A percentile compares a stretch with the other conserved stretches of the same genome.
Evolutionary conservation across 768 basidiomycete species (phyloP).

Genomic region (Suillus hirtellus): DNA sequence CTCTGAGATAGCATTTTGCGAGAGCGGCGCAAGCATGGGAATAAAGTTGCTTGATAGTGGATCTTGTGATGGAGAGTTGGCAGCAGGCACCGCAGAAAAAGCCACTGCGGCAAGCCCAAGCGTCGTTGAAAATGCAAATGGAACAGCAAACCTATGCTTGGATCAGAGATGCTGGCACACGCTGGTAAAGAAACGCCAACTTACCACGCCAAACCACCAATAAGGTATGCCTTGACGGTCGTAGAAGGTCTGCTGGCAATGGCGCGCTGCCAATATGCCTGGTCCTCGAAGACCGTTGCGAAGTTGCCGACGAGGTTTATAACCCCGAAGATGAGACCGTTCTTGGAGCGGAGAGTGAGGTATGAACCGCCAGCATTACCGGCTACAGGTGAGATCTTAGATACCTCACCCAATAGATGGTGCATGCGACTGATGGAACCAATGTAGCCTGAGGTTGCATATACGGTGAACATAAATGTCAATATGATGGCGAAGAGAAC

Average conservation of each 20-base stretch:
- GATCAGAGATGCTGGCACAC: background rate
- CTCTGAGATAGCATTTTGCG: constrained; percentile 73
- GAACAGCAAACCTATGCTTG: constrained; percentile 70
- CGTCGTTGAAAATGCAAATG: constrained; percentile 83
- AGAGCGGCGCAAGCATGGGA: constrained; percentile 43
- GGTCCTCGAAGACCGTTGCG: constrained; percentile 60
- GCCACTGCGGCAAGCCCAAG: constrained; percentile 89
- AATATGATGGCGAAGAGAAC: constrained; percentile 88
- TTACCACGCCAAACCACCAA: constrained; percentile 87
- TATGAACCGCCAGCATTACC: constrained; percentile 90
- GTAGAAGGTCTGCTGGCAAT: constrained; percentile 82
- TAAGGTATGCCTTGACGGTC: constrained; percentile 89
- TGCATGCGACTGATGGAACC: constrained; percentile 81
- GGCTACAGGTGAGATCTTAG: constrained; percentile 55
- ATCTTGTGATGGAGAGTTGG: constrained; percentile 30
- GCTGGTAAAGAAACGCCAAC: constrained; percentile 9
- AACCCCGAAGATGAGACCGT: constrained; percentile 80
- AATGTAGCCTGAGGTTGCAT: constrained; percentile 76
- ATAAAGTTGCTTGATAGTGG: constrained; percentile 52
- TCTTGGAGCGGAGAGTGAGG: constrained; percentile 74
- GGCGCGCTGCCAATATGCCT: constrained; percentile 91
- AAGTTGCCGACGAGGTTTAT: constrained; percentile 91
- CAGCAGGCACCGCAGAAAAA: constrained; percentile 47
- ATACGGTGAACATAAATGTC: constrained; percentile 75
- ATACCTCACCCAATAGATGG: constrained; percentile 64